Evolutionary conservation across 2,329 filamentous ascomycete genomes (phyloP), one percentile per base, ranked within the genome.

Genomic region (Ascochyta rabiei): DNA sequence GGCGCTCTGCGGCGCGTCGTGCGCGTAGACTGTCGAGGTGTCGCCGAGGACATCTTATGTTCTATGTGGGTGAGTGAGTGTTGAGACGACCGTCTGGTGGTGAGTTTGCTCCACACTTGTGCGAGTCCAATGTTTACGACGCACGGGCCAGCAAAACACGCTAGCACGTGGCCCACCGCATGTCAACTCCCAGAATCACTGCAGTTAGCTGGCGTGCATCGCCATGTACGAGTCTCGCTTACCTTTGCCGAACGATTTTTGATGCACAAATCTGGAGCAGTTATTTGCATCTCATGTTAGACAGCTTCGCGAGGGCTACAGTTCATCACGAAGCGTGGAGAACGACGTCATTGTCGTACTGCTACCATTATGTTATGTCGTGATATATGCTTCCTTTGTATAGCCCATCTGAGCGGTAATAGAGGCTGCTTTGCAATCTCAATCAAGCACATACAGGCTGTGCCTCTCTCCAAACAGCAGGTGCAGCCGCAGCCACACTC

Each of bases 1-100:
- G 89, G 85, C 16, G 68, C 68, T 65, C 87, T 89, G 66, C 88
- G 86, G 70, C 91, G 85, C 47, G 89, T 75, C 38, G 83, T 82
- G 70, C 87, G 81, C 51, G 84, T 82, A 10, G 86, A 82, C 62
- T 87, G 80, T 40, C 81, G 76, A 30, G 80, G 73, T 31, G 76
- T 76, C 49, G 64, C 56, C 23, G 74, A 69, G 47, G 75, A 71
- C 77, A 79, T 79, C 16, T 66, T 50, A 38, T 53, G 66, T 56
- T 47, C 56, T 43, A 31, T 60, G 59, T 64, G n/a, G 43, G 50
- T 60, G 57, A 48, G 51, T 61, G 52, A 46, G 48, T 43, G 21
- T 47, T 42, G 44, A 43, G 39, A 47, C 31, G 52, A 34, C 46
- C 41, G 35, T 46, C 35, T 28, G 46, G 41, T 42, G 24, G 35